Evolutionary conservation across 1,139 yeast species (phyloP).

Genomic region (Saccharomyces hybrid): DNA sequence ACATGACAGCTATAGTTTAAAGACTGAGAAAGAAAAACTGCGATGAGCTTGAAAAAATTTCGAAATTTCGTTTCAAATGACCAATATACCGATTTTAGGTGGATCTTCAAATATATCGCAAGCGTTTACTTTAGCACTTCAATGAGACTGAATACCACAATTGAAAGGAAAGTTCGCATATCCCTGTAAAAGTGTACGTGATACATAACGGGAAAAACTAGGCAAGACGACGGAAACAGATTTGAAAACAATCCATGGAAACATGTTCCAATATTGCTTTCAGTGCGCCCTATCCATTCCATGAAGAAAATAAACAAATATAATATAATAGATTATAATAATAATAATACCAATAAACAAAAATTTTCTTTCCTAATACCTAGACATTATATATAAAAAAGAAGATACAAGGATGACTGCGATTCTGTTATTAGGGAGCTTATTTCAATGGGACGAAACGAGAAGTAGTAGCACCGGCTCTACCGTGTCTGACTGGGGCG

Average conservation of each 20-base stretch:
- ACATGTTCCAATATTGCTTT: background rate
- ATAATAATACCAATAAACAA: conserved; percentile 1
- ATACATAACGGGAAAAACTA: background rate
- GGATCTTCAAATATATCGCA: background rate
- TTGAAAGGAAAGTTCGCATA: background rate
- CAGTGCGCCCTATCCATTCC: background rate
- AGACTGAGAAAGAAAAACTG: background rate
- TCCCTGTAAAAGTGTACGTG: background rate
- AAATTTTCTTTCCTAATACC: background rate
- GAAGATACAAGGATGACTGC: conserved; percentile 1
- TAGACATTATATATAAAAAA: conserved; percentile 1
- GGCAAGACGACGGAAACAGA: background rate
- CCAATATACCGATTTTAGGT: background rate
- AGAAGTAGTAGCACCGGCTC: conserved; percentile 93
- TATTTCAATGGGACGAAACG: conserved; percentile 68
- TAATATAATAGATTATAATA: background rate
- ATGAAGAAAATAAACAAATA: conserved; percentile 1
- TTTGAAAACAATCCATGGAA: background rate
- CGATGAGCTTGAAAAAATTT: background rate
- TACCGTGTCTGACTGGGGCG: conserved; percentile 99
- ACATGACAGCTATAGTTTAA: background rate
- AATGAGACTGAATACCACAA: background rate
- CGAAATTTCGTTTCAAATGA: background rate
- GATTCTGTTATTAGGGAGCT: conserved; percentile 9
- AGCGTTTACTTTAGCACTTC: background rate